Evolutionary conservation across 805 yeast genomes (phyloP).

Genomic region (Monosporozyma solicola): DNA sequence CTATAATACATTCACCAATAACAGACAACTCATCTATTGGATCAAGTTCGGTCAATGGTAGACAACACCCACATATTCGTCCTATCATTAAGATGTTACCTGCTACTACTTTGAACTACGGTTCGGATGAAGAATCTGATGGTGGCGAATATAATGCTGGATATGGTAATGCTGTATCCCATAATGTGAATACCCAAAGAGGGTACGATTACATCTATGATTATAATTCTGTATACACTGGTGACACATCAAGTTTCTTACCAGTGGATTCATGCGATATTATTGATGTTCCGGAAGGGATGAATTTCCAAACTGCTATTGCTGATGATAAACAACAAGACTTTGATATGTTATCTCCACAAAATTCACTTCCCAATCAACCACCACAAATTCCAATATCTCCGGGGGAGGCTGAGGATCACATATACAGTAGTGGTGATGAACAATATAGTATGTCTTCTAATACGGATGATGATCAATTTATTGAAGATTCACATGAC

Average conservation of each 20-base stretch:
- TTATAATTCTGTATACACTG: slow-evolving; percentile 66
- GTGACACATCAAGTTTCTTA: slow-evolving; percentile 33
- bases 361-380: not conserved
- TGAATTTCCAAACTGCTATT: slow-evolving; percentile 26
- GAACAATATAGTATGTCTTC: slow-evolving; percentile 11
- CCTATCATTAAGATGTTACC: slow-evolving; percentile 75
- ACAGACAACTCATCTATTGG: slow-evolving; percentile 22
- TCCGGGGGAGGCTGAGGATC: not conserved
- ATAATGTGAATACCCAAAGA: slow-evolving; percentile 60
- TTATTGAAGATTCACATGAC: slow-evolving; percentile 19
- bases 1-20: slow-evolving; percentile 18
- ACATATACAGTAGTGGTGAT: slow-evolving; percentile 4
- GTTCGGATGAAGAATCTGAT: slow-evolving; percentile 50
- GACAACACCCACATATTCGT: slow-evolving; percentile 7
- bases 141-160: slow-evolving; percentile 27
- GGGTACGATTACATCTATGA: slow-evolving; percentile 75
- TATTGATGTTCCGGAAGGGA: slow-evolving; percentile 30
- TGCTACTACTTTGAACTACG: slow-evolving; percentile 75
- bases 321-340: slow-evolving; percentile 15
- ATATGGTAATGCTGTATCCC: slow-evolving; percentile 51
- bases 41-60: slow-evolving; percentile 10
- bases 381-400: not conserved
- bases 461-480: slow-evolving; percentile 14
- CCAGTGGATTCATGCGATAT: slow-evolving; percentile 30
- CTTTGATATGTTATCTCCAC: slow-evolving; percentile 1